Percentiles rank a stretch among this genome's conserved stretches.
Evolutionary conservation across 306 rosid genomes (phyloP).

Genomic region (Sophora flavescens): DNA sequence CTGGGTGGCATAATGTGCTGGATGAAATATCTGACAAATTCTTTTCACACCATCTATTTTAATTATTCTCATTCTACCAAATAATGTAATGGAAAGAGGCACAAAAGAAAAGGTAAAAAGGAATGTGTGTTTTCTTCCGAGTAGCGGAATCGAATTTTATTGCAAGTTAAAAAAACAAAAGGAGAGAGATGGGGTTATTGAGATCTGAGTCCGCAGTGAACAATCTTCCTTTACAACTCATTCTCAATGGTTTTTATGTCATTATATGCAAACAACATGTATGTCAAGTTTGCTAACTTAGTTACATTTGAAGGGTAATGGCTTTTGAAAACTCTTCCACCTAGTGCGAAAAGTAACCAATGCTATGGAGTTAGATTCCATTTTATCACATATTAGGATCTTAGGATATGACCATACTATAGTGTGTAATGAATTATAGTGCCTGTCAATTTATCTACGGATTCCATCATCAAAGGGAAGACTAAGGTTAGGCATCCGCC

Average conservation of each 20-base stretch:
- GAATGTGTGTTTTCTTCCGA: constrained; percentile 38
- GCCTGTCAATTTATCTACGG: not conserved
- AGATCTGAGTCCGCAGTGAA: constrained; percentile 41
- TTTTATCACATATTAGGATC: not conserved
- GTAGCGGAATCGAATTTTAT: constrained; percentile 36
- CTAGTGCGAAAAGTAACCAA: constrained; percentile 1
- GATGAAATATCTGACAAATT: constrained; percentile 55
- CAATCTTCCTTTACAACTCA: constrained; percentile 38
- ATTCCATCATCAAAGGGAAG: not conserved
- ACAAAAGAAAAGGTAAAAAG: constrained; percentile 34
- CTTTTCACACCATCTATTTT: constrained; percentile 51
- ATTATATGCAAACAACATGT: not conserved
- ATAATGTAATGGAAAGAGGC: constrained; percentile 1
- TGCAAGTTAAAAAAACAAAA: not conserved
- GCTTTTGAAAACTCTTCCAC: not conserved
- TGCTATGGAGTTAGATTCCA: not conserved
- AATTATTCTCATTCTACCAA: constrained; percentile 27
- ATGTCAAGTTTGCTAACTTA: constrained; percentile 20
- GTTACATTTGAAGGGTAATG: not conserved
- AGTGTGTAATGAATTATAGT: not conserved
- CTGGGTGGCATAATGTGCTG: constrained; percentile 39
- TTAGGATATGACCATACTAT: not conserved
- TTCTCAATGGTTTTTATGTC: constrained; percentile 18
- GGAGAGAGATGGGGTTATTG: constrained; percentile 1
- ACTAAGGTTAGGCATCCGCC: not conserved